Conservation (phyloP, 257 asterid species). For the Nicotiana tomentosiformis region DNA sequence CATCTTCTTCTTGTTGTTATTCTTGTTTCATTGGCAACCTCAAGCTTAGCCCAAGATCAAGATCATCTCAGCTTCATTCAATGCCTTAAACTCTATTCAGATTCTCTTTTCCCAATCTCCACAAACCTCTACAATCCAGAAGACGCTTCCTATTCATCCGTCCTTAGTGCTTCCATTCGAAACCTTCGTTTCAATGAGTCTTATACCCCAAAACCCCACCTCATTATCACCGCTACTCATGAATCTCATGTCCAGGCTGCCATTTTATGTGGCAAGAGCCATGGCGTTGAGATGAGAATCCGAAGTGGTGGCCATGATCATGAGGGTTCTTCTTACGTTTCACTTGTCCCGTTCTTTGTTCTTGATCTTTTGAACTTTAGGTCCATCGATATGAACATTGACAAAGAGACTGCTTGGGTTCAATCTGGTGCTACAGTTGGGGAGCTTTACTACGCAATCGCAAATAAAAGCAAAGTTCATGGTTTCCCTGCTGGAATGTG, state of each 20-base stretch:
- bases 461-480: neutral
- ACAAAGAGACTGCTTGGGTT: neutral
- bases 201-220: neutral
- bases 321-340: neutral
- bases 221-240: neutral
- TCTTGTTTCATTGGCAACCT: neutral
- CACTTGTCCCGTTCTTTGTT: neutral
- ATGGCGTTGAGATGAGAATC: neutral
- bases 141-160: neutral
- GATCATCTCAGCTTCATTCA: neutral
- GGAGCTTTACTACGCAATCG: neutral
- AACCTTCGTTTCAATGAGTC: neutral
- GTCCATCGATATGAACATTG: neutral
- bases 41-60: neutral
- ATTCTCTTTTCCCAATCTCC: neutral
- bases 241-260: neutral
- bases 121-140: neutral
- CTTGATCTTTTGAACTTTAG: neutral
- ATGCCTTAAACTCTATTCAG: neutral
- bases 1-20: neutral
- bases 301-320: neutral
- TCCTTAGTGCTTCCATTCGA: neutral
- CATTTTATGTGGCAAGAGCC: neutral
- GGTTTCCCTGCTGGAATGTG: constrained; percentile 3
- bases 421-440: neutral